Evolutionary conservation across 2,329 filamentous ascomycete species (phyloP).

Genomic region (Teratosphaeria gauchensis): DNA sequence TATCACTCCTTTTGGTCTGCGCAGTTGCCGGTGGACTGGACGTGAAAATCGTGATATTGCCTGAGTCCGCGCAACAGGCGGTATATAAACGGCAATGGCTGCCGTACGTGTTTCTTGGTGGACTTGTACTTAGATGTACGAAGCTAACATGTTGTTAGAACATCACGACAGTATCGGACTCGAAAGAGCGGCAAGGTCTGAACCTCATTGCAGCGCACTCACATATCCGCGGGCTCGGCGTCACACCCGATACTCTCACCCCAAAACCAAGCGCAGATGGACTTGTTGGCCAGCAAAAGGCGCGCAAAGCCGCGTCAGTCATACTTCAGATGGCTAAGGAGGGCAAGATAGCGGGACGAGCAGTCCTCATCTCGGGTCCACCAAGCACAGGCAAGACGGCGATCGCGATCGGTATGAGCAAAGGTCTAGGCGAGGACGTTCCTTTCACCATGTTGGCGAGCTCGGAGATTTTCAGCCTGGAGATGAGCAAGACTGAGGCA

Average conservation of each 20-base stretch:
- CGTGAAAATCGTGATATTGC: not conserved
- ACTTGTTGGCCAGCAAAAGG: conserved; percentile 91
- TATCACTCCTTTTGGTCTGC: not conserved
- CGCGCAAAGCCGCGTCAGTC: conserved; percentile 88
- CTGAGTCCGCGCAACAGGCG: conserved; percentile 1
- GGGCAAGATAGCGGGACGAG: conserved; percentile 93
- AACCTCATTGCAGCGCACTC: conserved; percentile 98
- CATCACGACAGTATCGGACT: conserved; percentile 82
- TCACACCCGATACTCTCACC: conserved; percentile 84
- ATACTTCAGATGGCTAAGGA: conserved; percentile 99
- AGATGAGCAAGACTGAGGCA: conserved; percentile 99
- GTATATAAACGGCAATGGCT: conserved; percentile 2
- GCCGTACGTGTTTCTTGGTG: conserved; percentile 1
- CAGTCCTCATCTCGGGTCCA: conserved; percentile 87
- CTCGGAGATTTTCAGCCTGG: conserved; percentile 94
- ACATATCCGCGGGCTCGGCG: conserved; percentile 89
- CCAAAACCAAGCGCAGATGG: conserved; percentile 80
- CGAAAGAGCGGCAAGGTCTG: conserved; percentile 88
- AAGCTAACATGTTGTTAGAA: conserved; percentile 29
- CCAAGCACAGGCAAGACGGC: conserved; percentile 97
- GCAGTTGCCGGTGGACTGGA: not conserved
- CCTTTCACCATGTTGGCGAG: conserved; percentile 94
- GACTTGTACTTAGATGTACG: not conserved
- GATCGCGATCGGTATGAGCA: conserved; percentile 97
- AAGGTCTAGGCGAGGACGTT: conserved; percentile 86